Percentiles rank a stretch among this genome's conserved stretches.
Conservation (phyloP, 495 filamentous ascomycete species). For the Tetracladium marchalianum region DNA sequence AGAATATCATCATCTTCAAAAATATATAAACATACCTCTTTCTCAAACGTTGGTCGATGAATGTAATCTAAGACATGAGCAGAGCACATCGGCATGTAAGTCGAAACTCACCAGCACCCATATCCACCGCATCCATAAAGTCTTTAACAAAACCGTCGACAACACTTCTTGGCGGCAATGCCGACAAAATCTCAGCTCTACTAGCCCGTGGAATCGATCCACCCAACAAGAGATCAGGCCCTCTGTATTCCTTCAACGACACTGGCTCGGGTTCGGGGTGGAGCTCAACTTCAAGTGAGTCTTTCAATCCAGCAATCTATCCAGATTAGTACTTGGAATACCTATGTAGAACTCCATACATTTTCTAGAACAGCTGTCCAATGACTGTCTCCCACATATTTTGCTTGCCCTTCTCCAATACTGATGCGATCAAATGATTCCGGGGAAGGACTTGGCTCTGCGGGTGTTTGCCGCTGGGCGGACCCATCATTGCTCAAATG, state of each 20-base stretch:
- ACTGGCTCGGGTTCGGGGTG: slow-evolving; percentile 18
- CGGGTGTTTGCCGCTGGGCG: too few relatives aligned
- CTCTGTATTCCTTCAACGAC: neutral
- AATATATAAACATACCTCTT: slow-evolving; percentile 12
- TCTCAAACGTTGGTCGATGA: slow-evolving; percentile 32
- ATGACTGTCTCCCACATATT: slow-evolving; percentile 40
- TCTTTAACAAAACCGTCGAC: slow-evolving; percentile 19
- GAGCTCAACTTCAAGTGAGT: slow-evolving; percentile 18
- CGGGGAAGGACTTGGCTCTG: neutral
- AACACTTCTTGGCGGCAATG: slow-evolving; percentile 28
- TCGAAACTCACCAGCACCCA: slow-evolving; percentile 33
- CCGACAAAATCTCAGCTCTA: slow-evolving; percentile 28
- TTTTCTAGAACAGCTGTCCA: slow-evolving; percentile 43
- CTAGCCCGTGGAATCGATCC: slow-evolving; percentile 8
- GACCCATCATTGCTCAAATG: too few relatives aligned
- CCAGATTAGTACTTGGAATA: slow-evolving; percentile 21
- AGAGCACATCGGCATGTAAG: slow-evolving; percentile 20
- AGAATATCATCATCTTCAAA: neutral
- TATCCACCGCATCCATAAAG: slow-evolving; percentile 1
- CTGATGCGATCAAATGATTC: slow-evolving; percentile 25
- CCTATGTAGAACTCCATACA: slow-evolving; percentile 21
- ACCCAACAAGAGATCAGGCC: slow-evolving; percentile 13
- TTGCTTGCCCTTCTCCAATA: slow-evolving; percentile 25
- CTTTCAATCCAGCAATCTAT: slow-evolving; percentile 21
- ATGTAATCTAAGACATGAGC: slow-evolving; percentile 19